Percentiles rank a stretch among this genome's conserved stretches.
These are phyloP conservation scores for Phytopythium helicoides DNA, from an alignment of 352 stramenopile genomes.

Conservation along the genomic window DNA sequence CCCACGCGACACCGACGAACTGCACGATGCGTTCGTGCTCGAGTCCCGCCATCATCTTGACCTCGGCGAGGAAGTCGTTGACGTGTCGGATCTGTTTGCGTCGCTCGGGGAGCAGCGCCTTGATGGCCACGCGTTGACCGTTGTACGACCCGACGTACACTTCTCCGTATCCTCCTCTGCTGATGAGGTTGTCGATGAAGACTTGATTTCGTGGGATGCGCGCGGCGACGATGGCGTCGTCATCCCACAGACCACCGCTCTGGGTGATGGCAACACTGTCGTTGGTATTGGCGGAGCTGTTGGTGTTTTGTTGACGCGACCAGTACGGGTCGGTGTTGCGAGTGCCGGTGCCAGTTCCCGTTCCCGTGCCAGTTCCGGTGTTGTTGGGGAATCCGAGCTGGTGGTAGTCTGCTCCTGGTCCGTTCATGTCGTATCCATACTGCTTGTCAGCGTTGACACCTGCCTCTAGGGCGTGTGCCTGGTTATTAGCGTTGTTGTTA, in stretches of 20 bases:
- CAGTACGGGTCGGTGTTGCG: too few species aligned
- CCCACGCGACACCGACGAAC: constrained; percentile 62
- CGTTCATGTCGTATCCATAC: too few species aligned
- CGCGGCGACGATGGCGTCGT: constrained; percentile 36
- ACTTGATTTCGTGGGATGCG: constrained; percentile 41
- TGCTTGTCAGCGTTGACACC: too few species aligned
- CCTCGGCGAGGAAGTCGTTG: constrained; percentile 48
- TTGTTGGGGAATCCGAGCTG: too few species aligned
- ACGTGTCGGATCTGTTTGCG: constrained; percentile 34
- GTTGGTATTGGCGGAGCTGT: too few species aligned
- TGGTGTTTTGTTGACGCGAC: constrained; percentile 14
- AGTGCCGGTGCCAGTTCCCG: too few species aligned
- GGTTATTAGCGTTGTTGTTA: too few species aligned
- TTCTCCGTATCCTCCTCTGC: constrained; percentile 48
- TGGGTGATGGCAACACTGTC: constrained; percentile 18
- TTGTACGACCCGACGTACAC: constrained; percentile 46
- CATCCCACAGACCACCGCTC: constrained; percentile 32
- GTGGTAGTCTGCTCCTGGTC: too few species aligned
- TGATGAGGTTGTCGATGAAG: constrained; percentile 36
- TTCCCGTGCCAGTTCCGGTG: too few species aligned
- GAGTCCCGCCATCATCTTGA: constrained; percentile 46
- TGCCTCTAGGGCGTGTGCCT: too few species aligned
- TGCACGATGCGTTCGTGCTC: constrained; percentile 42
- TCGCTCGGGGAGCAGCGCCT: constrained; percentile 45
- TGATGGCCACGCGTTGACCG: constrained; percentile 34